Evolutionary conservation across 352 stramenopile species (phyloP).

Genomic region (Elongisporangium undulatum): DNA sequence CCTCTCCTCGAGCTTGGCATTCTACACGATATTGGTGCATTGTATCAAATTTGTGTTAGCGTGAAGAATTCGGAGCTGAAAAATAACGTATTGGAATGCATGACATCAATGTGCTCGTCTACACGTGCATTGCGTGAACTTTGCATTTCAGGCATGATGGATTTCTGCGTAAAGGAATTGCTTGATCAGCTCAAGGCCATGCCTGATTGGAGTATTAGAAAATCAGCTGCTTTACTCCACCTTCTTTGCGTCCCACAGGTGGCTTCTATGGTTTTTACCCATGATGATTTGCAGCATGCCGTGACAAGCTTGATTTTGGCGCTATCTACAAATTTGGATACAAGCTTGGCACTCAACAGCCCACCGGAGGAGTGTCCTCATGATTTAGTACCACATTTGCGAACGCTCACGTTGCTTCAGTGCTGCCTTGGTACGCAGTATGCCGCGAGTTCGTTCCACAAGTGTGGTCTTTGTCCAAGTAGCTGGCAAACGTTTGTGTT

Average conservation of each 20-base stretch:
- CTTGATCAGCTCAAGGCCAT: background rate
- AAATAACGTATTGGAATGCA: background rate
- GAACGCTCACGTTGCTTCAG: slow-evolving; percentile 15
- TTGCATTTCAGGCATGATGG: background rate
- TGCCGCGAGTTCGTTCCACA: slow-evolving; percentile 7
- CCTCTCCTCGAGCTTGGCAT: background rate
- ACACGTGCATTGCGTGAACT: background rate
- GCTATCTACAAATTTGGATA: slow-evolving; percentile 16
- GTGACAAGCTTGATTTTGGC: slow-evolving; percentile 5
- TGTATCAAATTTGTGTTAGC: background rate
- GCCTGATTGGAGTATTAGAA: background rate
- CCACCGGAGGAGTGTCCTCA: slow-evolving; percentile 26
- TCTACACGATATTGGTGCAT: background rate
- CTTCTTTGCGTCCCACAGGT: background rate
- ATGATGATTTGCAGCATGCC: slow-evolving; percentile 10
- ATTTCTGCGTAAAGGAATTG: background rate
- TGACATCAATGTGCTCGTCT: background rate
- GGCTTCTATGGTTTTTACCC: slow-evolving; percentile 9
- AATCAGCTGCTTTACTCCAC: background rate
- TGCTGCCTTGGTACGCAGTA: slow-evolving; percentile 31
- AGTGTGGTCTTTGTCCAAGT: background rate
- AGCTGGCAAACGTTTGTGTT: background rate
- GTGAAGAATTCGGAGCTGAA: background rate
- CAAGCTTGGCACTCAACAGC: slow-evolving; percentile 33
- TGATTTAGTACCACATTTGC: slow-evolving; percentile 7